Percentiles rank a stretch among this genome's conserved stretches.
phyloP scores from a whole-genome alignment of 257 asterid species.

The Lantana camara region DNA sequence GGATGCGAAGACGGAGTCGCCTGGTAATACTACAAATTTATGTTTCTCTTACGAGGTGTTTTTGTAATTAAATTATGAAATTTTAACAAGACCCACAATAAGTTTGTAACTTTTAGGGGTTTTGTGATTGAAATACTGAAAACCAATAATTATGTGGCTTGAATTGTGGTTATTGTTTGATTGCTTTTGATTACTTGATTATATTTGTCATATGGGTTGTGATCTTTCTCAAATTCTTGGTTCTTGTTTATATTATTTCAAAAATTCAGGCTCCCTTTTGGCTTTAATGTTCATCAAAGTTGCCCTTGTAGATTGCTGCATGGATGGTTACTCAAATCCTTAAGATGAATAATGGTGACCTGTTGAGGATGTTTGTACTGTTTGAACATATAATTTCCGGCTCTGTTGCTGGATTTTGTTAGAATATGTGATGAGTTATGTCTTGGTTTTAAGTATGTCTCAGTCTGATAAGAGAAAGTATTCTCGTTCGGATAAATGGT shows the following conservation, averaged over 20 bases:
- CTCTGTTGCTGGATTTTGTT: constrained; percentile 14
- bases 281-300: neutral
- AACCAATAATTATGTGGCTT: neutral
- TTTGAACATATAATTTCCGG: neutral
- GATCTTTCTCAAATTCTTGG: neutral
- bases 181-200: neutral
- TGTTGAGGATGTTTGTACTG: constrained; percentile 18
- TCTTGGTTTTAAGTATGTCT: neutral
- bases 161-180: neutral
- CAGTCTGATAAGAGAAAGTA: neutral
- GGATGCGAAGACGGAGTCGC: constrained; percentile 21
- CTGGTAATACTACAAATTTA: constrained; percentile 26
- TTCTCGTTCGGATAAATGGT: constrained; percentile 10
- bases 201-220: neutral
- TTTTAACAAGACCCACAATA: neutral
- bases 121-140: neutral
- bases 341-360: neutral
- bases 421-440: neutral
- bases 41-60: neutral
- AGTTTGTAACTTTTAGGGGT: neutral
- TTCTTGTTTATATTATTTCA: neutral
- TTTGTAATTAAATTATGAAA: neutral
- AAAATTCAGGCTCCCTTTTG: constrained; percentile 3
- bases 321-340: too few species aligned
- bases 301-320: too few species aligned